Base-by-base conservation (phyloP, 1,284 basidiomycete genomes). In the Phlebopus sp. region DNA sequence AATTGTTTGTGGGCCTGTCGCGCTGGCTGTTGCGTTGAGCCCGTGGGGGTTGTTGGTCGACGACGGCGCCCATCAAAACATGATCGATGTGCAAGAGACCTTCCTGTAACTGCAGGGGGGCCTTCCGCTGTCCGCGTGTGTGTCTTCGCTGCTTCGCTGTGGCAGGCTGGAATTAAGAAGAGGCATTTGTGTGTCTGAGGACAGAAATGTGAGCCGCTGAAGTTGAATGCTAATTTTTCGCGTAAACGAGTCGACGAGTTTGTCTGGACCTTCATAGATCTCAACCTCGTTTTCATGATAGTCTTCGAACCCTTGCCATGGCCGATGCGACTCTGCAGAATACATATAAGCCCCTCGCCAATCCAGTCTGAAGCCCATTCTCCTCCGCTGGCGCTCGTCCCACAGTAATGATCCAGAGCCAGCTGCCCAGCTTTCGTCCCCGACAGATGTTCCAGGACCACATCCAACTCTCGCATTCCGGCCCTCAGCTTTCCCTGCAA, bases 191-290 rank as follows among this genome's bases (percentile, higher is more conserved):
- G 30, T 37, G 35, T 27, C 46, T 41, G 14, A 48, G 38, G 36
- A 44, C 37, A 44, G 30, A 9, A 21, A 30, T 35, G 19, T 23
- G 13, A 30, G 59, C 47, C 59, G 59, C 62, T 62, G 59, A 8
- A 36, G 43, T 63, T 46, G 53, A 64, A 61, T 57, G 59, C 54
- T 63, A 63, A 63, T 51, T 59, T 34, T 46, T 54, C 42, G 42
- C 52, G 52, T 50, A 54, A 50, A 41, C 17, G 25, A 23, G 27
- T 42, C n/a, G 40, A 37, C 17, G 39, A 13, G 37, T 44, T 46
- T 52, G 51, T 38, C 52, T 50, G 52, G 52, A 39, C 52, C 39
- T 49, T 54, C 52, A 54, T 54, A 53, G 52, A 54, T 49, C 32
- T 53, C 2, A 18, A 10, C 52, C 52, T 54, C 52, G 52, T 53